A percentile compares a stretch with the other conserved stretches of the same genome.
These are phyloP conservation scores for Auriscalpium microsporum DNA, from an alignment of 768 basidiomycete species.

Conservation along the genomic window DNA sequence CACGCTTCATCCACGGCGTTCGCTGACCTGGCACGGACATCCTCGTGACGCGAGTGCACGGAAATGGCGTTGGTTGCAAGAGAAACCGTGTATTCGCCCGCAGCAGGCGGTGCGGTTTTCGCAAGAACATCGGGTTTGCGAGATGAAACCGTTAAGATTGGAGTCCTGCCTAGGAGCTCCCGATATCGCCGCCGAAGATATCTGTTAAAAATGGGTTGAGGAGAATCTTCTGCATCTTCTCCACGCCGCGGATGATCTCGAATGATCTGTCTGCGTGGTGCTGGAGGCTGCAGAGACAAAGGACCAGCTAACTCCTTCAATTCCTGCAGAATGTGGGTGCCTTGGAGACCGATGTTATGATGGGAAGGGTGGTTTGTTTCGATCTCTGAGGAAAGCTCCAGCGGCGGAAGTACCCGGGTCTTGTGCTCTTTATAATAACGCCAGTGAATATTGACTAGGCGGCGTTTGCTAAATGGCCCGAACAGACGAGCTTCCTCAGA, in stretches of 20 bases:
- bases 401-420: conserved; percentile 50
- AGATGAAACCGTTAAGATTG: conserved; percentile 35
- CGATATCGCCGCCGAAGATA: conserved; percentile 45
- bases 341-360: conserved; percentile 35
- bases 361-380: conserved; percentile 18
- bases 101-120: not conserved
- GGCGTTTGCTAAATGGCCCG: conserved; percentile 63
- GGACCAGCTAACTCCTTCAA: conserved; percentile 35
- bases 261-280: conserved; percentile 2
- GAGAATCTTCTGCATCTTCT: not conserved
- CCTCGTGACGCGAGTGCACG: not conserved
- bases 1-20: conserved; percentile 28
- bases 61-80: conserved; percentile 25
- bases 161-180: conserved; percentile 50
- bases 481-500: conserved; percentile 53
- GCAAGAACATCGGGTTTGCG: not conserved
- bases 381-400: conserved; percentile 35
- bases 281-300: conserved; percentile 2
- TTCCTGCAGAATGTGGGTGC: conserved; percentile 34
- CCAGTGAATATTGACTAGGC: conserved; percentile 67
- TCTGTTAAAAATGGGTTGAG: conserved; percentile 12
- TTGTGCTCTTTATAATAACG: conserved; percentile 49
- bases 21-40: conserved; percentile 15
- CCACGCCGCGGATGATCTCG: no score
- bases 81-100: conserved; percentile 24